Evolutionary conservation across 441 rosid genomes (phyloP), one percentile per base, ranked within the genome.

Genomic region (Biscutella auriculata): DNA sequence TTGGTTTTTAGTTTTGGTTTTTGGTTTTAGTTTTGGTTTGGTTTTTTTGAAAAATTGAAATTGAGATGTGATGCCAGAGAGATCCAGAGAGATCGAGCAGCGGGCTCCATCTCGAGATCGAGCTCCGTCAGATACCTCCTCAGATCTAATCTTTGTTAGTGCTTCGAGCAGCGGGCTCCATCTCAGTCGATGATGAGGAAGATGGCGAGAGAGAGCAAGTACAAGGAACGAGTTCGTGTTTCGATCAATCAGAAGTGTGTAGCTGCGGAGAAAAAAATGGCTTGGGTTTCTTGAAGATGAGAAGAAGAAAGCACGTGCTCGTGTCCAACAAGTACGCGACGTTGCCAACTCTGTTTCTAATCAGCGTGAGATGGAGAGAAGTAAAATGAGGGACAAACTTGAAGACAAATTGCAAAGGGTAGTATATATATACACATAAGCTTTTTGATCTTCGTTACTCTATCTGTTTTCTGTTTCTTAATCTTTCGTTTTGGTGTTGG

Each of bases 181-280:
- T 83, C 85, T 37, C 97, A 85, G 65, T 87, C 93, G 55, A 72
- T 90, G 63, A 43, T 73, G 80, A 76, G 89, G 66, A 80, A 89
- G 73, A 79, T 84, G 82, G 80, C 83, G 9, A 69, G 86, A 62
- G 99, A 94, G 71, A 87, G 80, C 65, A 94, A 82, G 82, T 87
- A 94, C 41, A 94, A 81, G 75, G 97, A 94, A 73, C 39, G 82
- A n/a, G 85, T 90, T 8, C 73, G 74, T 60, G 84, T 96, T 59
- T 85, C 96, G 10, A 85, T 87, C 43, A 79, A 84, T 75, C 95
- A 90, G 73, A 94, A 87, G 71, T 87, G 99, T 64, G 78, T 65
- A 16, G 91, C 95, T 67, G 97, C 99, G 10, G 97, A 94, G 82
- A 87, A 76, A 77, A 94, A 94, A 72, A 19, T 82, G 99, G 12